Percentiles rank a stretch among this genome's conserved stretches.
Evolutionary conservation across 495 filamentous ascomycete genomes (phyloP).

Genomic region (Apiosordaria backusii): DNA sequence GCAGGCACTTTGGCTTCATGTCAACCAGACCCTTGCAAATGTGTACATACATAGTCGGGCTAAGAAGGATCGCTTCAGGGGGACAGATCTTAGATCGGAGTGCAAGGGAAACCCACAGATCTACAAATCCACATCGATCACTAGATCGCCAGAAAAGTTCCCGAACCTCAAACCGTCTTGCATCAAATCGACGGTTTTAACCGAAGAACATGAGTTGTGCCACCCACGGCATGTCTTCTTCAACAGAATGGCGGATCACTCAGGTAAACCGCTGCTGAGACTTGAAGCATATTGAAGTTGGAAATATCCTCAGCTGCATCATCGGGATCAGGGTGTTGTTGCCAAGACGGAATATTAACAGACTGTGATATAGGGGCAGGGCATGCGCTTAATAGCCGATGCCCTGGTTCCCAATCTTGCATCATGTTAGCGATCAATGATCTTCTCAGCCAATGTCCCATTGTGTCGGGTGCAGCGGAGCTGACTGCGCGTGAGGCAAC

Average conservation of each 20-base stretch:
- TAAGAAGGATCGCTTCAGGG: not conserved
- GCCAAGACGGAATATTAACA: not conserved
- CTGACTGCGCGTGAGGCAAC: not conserved
- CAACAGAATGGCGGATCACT: not conserved
- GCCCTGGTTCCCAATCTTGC: not conserved
- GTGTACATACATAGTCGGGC: not conserved
- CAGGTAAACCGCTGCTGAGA: no score
- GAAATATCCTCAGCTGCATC: not conserved
- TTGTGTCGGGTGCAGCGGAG: not conserved
- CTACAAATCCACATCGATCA: not conserved
- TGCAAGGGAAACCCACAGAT: not conserved
- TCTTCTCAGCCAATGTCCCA: not conserved
- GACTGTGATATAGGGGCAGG: not conserved
- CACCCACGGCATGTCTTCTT: not conserved
- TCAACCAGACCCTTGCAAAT: not conserved
- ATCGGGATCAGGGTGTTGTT: not conserved
- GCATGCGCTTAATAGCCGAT: not conserved
- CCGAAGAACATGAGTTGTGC: not conserved
- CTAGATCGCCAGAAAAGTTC: not conserved
- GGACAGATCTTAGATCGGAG: not conserved
- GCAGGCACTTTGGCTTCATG: not conserved
- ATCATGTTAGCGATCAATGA: not conserved
- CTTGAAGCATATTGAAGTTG: no score
- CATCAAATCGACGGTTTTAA: not conserved
- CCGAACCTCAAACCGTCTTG: not conserved